Conservation (phyloP, 2,329 filamentous ascomycete genomes). For the Aciculosporium take region DNA sequence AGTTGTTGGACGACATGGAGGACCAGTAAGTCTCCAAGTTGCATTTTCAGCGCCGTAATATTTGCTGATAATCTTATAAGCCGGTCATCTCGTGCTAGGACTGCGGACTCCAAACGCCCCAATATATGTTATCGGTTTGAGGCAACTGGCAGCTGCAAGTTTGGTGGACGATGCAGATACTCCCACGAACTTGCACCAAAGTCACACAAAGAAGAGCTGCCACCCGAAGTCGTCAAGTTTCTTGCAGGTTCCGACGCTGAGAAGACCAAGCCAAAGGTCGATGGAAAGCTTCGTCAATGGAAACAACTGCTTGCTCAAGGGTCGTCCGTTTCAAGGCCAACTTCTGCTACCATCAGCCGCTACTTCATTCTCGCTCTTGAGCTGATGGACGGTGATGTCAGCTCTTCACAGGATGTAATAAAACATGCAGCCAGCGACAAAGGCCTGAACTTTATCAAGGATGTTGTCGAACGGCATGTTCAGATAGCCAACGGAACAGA, state of each 20-base stretch:
- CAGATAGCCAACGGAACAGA: slow-evolving; percentile 1
- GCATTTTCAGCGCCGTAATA: neutral
- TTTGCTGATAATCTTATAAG: neutral
- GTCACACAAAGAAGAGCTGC: neutral
- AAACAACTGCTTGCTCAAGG: slow-evolving; percentile 6
- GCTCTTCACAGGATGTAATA: slow-evolving; percentile 10
- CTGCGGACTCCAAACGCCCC: neutral
- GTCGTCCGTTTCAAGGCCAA: neutral
- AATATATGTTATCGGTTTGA: neutral
- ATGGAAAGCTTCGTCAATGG: slow-evolving; percentile 11
- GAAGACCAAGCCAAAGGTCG: neutral
- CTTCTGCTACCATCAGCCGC: neutral
- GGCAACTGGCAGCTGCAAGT: slow-evolving; percentile 7
- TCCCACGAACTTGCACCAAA: slow-evolving; percentile 1
- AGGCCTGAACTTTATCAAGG: slow-evolving; percentile 16
- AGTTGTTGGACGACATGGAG: neutral
- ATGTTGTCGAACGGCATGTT: slow-evolving; percentile 13
- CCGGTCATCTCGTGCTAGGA: neutral
- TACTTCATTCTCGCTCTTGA: slow-evolving; percentile 11
- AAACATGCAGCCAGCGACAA: slow-evolving; percentile 14
- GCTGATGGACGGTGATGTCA: slow-evolving; percentile 11
- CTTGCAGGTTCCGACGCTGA: neutral
- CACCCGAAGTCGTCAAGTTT: neutral
- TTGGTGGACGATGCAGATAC: slow-evolving; percentile 6
- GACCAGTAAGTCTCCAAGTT: neutral